Conservation (phyloP, 305 asterid species). For the Andrographis paniculata region DNA sequence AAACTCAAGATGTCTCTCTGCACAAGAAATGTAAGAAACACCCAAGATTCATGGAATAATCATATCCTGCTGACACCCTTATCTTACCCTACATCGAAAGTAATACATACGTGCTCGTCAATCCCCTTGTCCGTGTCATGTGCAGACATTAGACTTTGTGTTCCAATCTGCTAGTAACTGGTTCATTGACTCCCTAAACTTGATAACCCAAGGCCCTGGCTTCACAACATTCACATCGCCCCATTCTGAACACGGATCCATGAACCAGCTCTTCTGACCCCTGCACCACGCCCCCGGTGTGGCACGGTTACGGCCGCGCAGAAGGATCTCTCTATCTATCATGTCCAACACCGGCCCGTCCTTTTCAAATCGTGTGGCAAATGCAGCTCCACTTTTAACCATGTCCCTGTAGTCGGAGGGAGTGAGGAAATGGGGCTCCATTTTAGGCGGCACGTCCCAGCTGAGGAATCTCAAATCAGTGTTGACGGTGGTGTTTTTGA, state of each 20-base stretch:
- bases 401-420: slow-evolving; percentile 49
- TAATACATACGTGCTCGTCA: too few relatives aligned
- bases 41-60: too few relatives aligned
- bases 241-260: slow-evolving; percentile 87
- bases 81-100: too few relatives aligned
- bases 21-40: too few relatives aligned
- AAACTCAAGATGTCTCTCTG: too few relatives aligned
- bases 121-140: too few relatives aligned
- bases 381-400: slow-evolving; percentile 79
- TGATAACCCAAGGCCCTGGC: slow-evolving; percentile 55
- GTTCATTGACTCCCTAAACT: slow-evolving; percentile 37
- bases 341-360: slow-evolving; percentile 58
- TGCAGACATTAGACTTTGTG: slow-evolving; percentile 52
- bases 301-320: slow-evolving; percentile 50
- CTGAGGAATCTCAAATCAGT: slow-evolving; percentile 72
- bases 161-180: slow-evolving; percentile 42
- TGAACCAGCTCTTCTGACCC: slow-evolving; percentile 53
- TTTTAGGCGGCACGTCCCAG: slow-evolving; percentile 95
- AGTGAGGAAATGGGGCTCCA: slow-evolving; percentile 73
- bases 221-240: slow-evolving; percentile 73
- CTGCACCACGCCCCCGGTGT: slow-evolving; percentile 96
- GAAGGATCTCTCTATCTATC: slow-evolving; percentile 67
- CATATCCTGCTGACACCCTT: too few relatives aligned
- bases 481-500: slow-evolving; percentile 70
- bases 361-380: slow-evolving; percentile 68